Evolutionary conservation across 2,329 filamentous ascomycete genomes (phyloP), one percentile per base, ranked within the genome.

Genomic region (Teratosphaeria destructans): DNA sequence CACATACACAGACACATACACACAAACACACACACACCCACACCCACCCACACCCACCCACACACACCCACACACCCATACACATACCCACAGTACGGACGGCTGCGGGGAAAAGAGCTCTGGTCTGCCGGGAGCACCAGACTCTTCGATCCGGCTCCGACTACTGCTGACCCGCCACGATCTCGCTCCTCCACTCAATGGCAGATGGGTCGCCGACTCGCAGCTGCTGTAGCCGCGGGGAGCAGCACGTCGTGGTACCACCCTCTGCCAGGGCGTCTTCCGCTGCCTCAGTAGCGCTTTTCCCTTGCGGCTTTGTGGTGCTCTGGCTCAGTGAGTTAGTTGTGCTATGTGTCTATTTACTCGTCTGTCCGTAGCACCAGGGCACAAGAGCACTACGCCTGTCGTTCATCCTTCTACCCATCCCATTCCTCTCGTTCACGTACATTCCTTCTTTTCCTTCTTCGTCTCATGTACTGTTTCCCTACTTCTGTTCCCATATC

Each of bases 261-360:
- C 58, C 60, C 58, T 61, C 64, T 61, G 63, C 63, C 63, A 62
- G 62, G 64, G 62, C 61, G 55, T 61, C 47, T 56, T 58, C 59
- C 52, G 52, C 52, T 54, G 27, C 52, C 34, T 54, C 27, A 54
- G 34, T 54, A 35, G 52, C 59, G 58, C 62, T 59, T 59, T 59
- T 61, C 60, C 66, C 67, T 69, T 70, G 68, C 67, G 65, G 61
- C 62, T 63, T 66, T 64, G 65, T 67, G 65, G 62, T 62, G 39
- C 56, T 56, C 26, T 52, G 57, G 57, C 23, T 39, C 23, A 2
- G 29, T 32, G 32, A 27, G 43, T 49, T 3, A 49, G 43, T 11
- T 54, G 52, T 54, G 53, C 43, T 58, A 54, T 61, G 39, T 55
- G 59, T 34, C 57, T 63, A 64, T 64, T 63, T 63, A 64, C 57